phyloP scores from a whole-genome alignment of 176 grass and related monocot genomes.

The Cenchrus purpureus region DNA sequence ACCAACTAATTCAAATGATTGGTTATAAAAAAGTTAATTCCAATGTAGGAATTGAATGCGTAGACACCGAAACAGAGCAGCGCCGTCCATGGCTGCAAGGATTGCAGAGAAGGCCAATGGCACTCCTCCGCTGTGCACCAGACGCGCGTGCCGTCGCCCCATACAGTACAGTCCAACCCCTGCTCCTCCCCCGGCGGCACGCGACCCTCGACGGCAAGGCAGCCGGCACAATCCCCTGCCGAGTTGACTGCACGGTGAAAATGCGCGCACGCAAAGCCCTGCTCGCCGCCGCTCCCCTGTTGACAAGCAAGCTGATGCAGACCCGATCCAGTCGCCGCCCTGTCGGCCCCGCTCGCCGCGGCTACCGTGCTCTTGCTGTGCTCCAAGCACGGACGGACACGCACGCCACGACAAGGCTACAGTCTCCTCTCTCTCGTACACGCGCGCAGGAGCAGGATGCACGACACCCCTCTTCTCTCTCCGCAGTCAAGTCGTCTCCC shows the following conservation, averaged over 20 bases:
- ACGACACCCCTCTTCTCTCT: background rate
- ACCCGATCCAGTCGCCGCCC: background rate
- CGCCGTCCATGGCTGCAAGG: too few species aligned
- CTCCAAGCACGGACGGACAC: background rate
- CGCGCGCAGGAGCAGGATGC: background rate
- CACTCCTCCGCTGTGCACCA: too few species aligned
- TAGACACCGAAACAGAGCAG: too few species aligned
- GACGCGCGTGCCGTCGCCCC: too few species aligned
- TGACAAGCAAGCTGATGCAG: background rate
- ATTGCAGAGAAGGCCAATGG: too few species aligned
- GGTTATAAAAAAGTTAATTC: too few species aligned
- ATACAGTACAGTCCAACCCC: too few species aligned
- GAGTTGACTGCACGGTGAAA: background rate
- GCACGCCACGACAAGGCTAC: constrained; percentile 7
- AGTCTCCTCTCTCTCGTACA: constrained; percentile 31
- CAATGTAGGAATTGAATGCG: too few species aligned
- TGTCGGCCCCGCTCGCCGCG: background rate
- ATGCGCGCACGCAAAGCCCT: background rate
- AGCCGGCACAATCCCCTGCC: background rate
- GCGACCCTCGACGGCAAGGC: too few species aligned
- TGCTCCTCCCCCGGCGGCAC: too few species aligned
- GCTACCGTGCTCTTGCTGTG: background rate
- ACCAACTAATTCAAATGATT: too few species aligned
- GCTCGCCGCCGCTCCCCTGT: background rate
- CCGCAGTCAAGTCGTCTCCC: constrained; percentile 23